phyloP scores from a whole-genome alignment of 768 basidiomycete genomes.

The Serendipita sp. region DNA sequence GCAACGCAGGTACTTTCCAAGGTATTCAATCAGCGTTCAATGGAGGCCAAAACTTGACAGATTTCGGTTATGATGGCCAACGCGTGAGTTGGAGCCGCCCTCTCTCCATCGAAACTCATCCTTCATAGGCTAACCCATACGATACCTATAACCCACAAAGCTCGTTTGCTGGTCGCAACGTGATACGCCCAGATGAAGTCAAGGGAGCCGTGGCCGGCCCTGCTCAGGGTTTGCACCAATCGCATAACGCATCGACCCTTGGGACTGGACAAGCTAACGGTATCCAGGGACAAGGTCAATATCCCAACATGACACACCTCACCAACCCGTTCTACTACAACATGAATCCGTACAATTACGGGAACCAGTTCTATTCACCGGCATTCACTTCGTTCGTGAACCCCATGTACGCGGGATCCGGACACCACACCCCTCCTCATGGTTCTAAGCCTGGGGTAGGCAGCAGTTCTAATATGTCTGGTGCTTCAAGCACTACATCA shows the following conservation, averaged over 20 bases:
- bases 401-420: neutral
- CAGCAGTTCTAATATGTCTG: neutral
- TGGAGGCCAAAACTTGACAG: slow-evolving; percentile 22
- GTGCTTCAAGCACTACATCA: neutral
- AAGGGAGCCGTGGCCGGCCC: slow-evolving; percentile 31
- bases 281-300: neutral
- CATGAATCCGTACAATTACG: slow-evolving; percentile 1
- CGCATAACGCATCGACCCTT: neutral
- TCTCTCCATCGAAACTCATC: slow-evolving; percentile 35
- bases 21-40: slow-evolving; percentile 26
- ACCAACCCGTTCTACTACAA: neutral
- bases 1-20: slow-evolving; percentile 24
- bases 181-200: slow-evolving; percentile 57
- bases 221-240: neutral
- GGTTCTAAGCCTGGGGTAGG: neutral
- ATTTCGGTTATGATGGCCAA: slow-evolving; percentile 54
- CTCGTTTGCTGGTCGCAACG: slow-evolving; percentile 42
- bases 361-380: neutral
- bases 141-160: slow-evolving; percentile 49
- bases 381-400: slow-evolving; percentile 2
- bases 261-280: neutral
- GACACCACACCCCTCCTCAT: neutral
- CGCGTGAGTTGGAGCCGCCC: slow-evolving; percentile 30
- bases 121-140: slow-evolving; percentile 21
- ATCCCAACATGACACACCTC: neutral